These are phyloP conservation scores for Craterostigma plantagineum DNA, from an alignment of 257 asterid species.

Conservation along the genomic window DNA sequence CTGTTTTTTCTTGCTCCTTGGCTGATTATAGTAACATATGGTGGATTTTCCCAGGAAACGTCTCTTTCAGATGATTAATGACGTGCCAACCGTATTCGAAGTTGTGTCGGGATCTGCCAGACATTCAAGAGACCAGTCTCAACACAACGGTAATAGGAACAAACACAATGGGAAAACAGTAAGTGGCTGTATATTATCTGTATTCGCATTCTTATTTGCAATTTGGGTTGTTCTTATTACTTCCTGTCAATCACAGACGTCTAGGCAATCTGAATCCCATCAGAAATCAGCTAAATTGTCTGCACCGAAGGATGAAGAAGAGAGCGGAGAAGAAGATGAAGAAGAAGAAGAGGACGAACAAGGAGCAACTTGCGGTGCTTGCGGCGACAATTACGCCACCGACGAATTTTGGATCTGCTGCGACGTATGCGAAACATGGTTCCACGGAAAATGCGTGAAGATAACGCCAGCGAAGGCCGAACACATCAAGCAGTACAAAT, in stretches of 20 bases:
- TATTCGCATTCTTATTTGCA: no score
- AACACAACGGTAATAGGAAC: constrained; percentile 34
- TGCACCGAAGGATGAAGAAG: constrained; percentile 27
- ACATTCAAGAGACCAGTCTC: constrained; percentile 21
- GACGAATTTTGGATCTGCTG: constrained; percentile 86
- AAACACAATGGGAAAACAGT: constrained; percentile 31
- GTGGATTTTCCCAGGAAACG: constrained; percentile 26
- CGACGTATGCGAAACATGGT: constrained; percentile 67
- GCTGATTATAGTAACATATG: no score
- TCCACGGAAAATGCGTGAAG: constrained; percentile 72
- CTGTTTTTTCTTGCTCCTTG: no score
- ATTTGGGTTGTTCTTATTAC: background rate
- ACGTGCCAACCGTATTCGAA: constrained; percentile 50
- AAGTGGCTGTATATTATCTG: background rate
- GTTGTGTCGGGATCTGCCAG: constrained; percentile 39
- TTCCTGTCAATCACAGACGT: constrained; percentile 9
- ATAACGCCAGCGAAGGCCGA: constrained; percentile 74
- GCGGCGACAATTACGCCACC: constrained; percentile 38
- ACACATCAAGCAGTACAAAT: constrained; percentile 74
- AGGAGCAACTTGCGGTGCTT: constrained; percentile 63
- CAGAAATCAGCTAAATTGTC: constrained; percentile 24
- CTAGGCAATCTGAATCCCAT: constrained; percentile 26
- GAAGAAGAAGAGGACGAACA: constrained; percentile 53
- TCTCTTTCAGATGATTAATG: constrained; percentile 69
- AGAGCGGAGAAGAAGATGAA: constrained; percentile 17